Conservation (phyloP, 225 moss, liverwort and hornwort genomes). For the Ulota crispa region DNA sequence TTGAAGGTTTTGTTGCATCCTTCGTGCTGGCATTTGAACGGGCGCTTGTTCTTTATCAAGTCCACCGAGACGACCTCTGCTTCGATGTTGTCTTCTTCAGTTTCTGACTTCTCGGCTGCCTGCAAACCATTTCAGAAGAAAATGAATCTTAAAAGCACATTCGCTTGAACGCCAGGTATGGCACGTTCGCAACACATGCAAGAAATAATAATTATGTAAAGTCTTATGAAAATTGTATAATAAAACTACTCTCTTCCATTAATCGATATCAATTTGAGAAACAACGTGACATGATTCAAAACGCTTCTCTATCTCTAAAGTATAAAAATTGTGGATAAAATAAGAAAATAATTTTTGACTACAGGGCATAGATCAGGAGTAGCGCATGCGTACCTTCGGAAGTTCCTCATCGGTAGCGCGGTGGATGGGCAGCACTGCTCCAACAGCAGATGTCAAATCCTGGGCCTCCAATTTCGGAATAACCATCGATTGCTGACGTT, state of each 20-base stretch:
- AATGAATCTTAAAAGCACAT: too few relatives aligned
- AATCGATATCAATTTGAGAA: neutral
- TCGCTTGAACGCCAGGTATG: too few relatives aligned
- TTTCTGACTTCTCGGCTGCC: constrained; percentile 42
- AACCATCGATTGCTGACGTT: constrained; percentile 22
- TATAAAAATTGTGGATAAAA: neutral
- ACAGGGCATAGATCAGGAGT: neutral
- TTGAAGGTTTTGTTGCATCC: constrained; percentile 61
- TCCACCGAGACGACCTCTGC: constrained; percentile 56
- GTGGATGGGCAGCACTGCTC: neutral
- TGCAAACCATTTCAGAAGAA: neutral
- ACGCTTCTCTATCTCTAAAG: neutral
- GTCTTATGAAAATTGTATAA: rapidly evolving
- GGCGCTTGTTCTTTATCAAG: constrained; percentile 57
- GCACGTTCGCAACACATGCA: too few relatives aligned
- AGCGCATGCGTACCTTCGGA: constrained; percentile 1
- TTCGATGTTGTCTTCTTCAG: constrained; percentile 61
- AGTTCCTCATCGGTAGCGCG: neutral
- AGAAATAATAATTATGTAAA: neutral
- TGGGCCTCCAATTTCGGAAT: constrained; percentile 38
- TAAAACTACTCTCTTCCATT: rapidly evolving
- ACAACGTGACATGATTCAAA: neutral
- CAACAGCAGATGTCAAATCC: constrained; percentile 23
- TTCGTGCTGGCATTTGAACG: constrained; percentile 42
- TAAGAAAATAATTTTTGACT: neutral